Base-by-base conservation (phyloP, 164 flowering plant genomes). In the Warburgia ugandensis region DNA sequence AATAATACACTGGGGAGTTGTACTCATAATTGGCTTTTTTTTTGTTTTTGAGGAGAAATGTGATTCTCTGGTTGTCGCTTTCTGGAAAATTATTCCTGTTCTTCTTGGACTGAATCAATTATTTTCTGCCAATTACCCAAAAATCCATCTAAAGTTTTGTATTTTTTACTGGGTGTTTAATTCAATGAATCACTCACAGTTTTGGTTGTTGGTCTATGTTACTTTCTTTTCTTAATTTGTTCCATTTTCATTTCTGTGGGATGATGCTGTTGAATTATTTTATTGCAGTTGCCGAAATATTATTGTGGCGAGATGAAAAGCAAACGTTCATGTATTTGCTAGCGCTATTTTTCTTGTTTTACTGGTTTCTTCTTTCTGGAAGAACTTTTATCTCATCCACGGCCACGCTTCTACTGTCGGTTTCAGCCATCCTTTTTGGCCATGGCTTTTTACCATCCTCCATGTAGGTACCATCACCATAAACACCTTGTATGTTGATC, bases 291-390 rank as follows among this genome's bases (percentile, higher is more conserved):
- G 94, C 96, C 10, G 90, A 83, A 32, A 69, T 85, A 54, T 69
- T 92, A 62, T 73, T 92, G 38, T 92, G 98, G 98, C 79, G 94
- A 54, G 80, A 87, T 57, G 95, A 92, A 70, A 81, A 70, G 80
- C 71, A 60, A 58, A 75, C 94, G 28, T 92, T 87, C 59, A 45
- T 66, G 4, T 80, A 35, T 60, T 83, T 85, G 48, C 63, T 85
- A 56, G 56, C 59, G 17, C 44, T 73, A 46, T 61, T 47, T 56
- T 22, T 75, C 42, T 37, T 77, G 43, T 78, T 73, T 73, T 73
- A 78, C 73, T 92, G 96, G 96, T 83, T 83, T 65, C 70, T 80
- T 52, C 74, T 85, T 39, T 66, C 74, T 56, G 94, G 79, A 63
- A 75, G 81, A 60, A 74, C 86, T 52, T 76, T 92, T 50, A 52